These are phyloP conservation scores for Coccomyxa sp. DNA, from an alignment of 139 green algal species.

Conservation along the genomic window DNA sequence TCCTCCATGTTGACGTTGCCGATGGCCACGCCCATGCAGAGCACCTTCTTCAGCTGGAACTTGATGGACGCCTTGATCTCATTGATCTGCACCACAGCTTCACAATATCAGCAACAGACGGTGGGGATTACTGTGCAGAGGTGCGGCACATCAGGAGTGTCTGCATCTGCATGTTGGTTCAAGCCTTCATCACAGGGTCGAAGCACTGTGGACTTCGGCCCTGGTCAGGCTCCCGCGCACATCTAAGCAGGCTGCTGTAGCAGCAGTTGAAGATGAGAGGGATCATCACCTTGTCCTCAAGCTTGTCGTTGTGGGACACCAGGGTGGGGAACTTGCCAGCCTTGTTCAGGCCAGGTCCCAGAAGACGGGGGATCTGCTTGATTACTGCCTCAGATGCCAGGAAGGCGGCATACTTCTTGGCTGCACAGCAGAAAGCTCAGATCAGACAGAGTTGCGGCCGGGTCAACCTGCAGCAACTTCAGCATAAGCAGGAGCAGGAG, in stretches of 20 bases:
- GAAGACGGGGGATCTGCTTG: slow-evolving; percentile 98
- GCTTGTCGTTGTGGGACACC: slow-evolving; percentile 67
- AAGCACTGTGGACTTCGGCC: not conserved
- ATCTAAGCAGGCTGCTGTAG: not conserved
- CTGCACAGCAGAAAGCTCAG: slow-evolving; percentile 27
- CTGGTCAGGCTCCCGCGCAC: not conserved
- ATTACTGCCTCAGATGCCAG: slow-evolving; percentile 97
- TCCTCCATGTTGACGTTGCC: slow-evolving; percentile 91
- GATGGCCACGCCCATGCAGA: slow-evolving; percentile 97
- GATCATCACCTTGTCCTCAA: slow-evolving; percentile 77
- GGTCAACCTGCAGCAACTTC: no score
- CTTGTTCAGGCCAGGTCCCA: slow-evolving; percentile 99
- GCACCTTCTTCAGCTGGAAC: slow-evolving; percentile 99
- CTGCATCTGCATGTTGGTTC: not conserved
- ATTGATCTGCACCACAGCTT: slow-evolving; percentile 57
- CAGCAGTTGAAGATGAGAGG: not conserved
- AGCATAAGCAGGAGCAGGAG: no score
- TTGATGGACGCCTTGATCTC: slow-evolving; percentile 94
- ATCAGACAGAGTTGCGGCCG: not conserved
- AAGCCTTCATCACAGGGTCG: not conserved
- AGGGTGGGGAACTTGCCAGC: slow-evolving; percentile 98
- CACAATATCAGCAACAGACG: no score
- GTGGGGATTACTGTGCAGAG: no score
- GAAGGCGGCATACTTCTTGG: slow-evolving; percentile 97
- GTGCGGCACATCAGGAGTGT: not conserved